Conservation (phyloP, 2,329 filamentous ascomycete species). For the Exophiala sideris region DNA sequence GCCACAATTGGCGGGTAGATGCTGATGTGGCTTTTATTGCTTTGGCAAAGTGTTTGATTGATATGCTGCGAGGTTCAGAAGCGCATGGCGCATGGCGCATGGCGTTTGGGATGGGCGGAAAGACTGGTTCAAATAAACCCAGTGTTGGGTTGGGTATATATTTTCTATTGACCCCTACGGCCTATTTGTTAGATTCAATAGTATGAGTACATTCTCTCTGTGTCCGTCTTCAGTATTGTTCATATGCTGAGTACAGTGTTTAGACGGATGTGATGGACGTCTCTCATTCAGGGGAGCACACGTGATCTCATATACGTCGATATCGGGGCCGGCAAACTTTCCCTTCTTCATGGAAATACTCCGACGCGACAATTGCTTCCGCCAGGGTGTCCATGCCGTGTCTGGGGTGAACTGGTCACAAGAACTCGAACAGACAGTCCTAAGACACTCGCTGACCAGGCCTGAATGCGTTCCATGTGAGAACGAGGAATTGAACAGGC, state of each 20-base stretch:
- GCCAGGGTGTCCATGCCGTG: constrained; percentile 2
- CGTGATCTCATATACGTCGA: not conserved
- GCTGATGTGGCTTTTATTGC: too few species aligned
- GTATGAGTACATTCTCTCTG: too few species aligned
- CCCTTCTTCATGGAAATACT: not conserved
- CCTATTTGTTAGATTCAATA: constrained; percentile 5
- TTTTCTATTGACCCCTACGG: constrained; percentile 2
- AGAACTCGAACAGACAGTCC: not conserved
- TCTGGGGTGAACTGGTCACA: not conserved
- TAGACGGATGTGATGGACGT: too few species aligned
- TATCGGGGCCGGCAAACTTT: not conserved
- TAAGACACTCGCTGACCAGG: not conserved
- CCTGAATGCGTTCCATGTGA: not conserved
- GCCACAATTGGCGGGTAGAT: not conserved
- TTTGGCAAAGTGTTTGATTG: too few species aligned
- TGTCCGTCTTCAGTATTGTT: too few species aligned
- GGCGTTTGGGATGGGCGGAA: constrained; percentile 2
- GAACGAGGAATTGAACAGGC: not conserved
- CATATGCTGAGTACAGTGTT: too few species aligned
- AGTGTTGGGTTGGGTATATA: constrained; percentile 6
- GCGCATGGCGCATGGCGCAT: constrained; percentile 5
- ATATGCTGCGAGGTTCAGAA: not conserved
- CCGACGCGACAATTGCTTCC: not conserved
- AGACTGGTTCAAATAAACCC: too few species aligned
- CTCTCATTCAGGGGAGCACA: not conserved